Percentiles rank a stretch among this genome's conserved stretches.
Evolutionary conservation across 495 filamentous ascomycete genomes (phyloP).

Genomic region (Neurospora sp.): DNA sequence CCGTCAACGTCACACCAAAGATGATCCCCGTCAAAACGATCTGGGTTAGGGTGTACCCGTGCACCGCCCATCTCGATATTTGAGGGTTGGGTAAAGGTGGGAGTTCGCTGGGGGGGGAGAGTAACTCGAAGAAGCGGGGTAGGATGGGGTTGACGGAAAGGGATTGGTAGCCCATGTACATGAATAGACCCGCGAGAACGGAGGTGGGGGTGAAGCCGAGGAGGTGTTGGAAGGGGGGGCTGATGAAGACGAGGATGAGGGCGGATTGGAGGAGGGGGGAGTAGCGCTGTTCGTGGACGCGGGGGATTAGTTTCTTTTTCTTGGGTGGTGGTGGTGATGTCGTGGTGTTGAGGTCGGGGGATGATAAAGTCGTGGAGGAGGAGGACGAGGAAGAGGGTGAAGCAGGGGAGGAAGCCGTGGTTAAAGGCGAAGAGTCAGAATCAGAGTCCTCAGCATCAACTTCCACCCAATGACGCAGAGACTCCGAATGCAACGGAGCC

Average conservation of each 20-base stretch:
- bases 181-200: conserved; percentile 57
- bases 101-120: conserved; percentile 55
- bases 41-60: conserved; percentile 53
- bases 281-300: conserved; percentile 62
- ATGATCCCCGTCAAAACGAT: conserved; percentile 50
- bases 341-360: background rate
- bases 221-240: conserved; percentile 58
- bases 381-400: background rate
- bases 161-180: conserved; percentile 68
- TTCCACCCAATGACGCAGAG: conserved; percentile 47
- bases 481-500: conserved; percentile 60
- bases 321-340: background rate
- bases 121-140: conserved; percentile 50
- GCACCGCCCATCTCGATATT: conserved; percentile 38
- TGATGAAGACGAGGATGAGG: conserved; percentile 51
- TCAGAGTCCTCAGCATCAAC: conserved; percentile 14
- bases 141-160: conserved; percentile 60
- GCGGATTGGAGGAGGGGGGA: conserved; percentile 52
- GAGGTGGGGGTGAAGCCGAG: conserved; percentile 59
- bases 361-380: background rate
- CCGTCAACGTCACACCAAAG: conserved; percentile 55
- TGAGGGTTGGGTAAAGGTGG: conserved; percentile 37
- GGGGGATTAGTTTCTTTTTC: conserved; percentile 17
- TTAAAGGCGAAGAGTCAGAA: background rate
- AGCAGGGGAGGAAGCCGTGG: background rate